Conservation (phyloP, 2,329 filamentous ascomycete species). For the Fusarium floridanum region DNA sequence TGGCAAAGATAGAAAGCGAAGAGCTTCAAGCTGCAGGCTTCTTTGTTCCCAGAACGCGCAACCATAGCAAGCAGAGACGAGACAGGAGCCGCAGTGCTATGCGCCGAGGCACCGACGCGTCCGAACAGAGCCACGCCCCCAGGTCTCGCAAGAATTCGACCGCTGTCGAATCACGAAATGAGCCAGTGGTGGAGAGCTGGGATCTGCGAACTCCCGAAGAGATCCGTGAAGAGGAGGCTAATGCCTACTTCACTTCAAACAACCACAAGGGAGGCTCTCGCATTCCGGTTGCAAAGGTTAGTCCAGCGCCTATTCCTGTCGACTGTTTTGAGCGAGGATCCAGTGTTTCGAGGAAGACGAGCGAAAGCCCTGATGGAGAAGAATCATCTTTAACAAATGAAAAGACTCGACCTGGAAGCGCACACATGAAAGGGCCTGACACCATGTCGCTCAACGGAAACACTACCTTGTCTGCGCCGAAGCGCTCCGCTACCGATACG, state of each 20-base stretch:
- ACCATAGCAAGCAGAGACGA: slow-evolving; percentile 63
- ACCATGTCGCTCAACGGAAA: slow-evolving; percentile 31
- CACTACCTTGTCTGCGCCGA: slow-evolving; percentile 47
- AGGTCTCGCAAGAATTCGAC: slow-evolving; percentile 62
- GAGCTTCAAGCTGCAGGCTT: slow-evolving; percentile 86
- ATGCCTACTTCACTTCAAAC: slow-evolving; percentile 65
- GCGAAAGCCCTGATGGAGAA: slow-evolving; percentile 68
- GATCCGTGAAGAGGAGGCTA: slow-evolving; percentile 71
- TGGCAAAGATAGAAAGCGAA: slow-evolving; percentile 83
- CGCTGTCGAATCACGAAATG: slow-evolving; percentile 55
- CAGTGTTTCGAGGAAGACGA: slow-evolving; percentile 72
- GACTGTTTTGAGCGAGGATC: slow-evolving; percentile 81
- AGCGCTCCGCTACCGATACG: slow-evolving; percentile 61
- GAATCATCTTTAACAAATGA: slow-evolving; percentile 67
- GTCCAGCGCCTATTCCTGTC: slow-evolving; percentile 79
- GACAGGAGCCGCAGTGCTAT: slow-evolving; percentile 54
- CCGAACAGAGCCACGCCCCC: slow-evolving; percentile 44
- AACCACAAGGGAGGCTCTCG: slow-evolving; percentile 76
- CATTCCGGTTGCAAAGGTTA: slow-evolving; percentile 87
- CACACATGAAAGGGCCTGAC: slow-evolving; percentile 64
- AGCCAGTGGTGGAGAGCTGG: slow-evolving; percentile 67
- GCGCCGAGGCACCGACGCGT: slow-evolving; percentile 49
- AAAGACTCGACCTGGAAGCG: slow-evolving; percentile 77
- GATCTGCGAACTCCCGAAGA: slow-evolving; percentile 85
- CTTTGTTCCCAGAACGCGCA: slow-evolving; percentile 66